Evolutionary conservation across 176 grass and related monocot genomes (phyloP).

Genomic region (Oryza nivara): DNA sequence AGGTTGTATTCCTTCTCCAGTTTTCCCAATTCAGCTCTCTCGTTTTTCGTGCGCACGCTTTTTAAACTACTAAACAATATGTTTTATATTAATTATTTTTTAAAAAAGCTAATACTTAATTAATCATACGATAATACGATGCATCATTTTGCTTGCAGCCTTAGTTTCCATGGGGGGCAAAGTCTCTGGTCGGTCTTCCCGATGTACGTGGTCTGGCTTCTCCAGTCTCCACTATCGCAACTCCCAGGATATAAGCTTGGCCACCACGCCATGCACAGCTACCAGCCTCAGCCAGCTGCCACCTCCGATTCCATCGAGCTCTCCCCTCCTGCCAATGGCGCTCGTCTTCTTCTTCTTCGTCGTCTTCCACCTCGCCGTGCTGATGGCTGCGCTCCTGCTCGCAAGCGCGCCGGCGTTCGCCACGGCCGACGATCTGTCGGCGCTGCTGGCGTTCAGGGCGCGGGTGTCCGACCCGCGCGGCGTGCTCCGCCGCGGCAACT

Average conservation of each 20-base stretch:
- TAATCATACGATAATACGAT: no score
- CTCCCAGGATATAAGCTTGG: neutral
- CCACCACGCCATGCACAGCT: neutral
- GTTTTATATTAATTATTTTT: no score
- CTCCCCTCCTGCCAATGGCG: conserved; percentile 2
- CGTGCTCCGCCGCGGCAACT: conserved; percentile 28
- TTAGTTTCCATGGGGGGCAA: neutral
- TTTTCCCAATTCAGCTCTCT: no score
- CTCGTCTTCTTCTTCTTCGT: neutral
- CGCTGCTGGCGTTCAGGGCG: conserved; percentile 38
- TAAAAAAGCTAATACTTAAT: no score
- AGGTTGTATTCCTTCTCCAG: no score
- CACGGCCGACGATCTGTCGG: conserved; percentile 8
- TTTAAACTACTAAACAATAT: no score
- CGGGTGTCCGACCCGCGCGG: conserved; percentile 13
- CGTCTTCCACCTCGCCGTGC: conserved; percentile 2
- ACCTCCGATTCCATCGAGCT: neutral
- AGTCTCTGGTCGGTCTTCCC: neutral
- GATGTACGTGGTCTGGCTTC: neutral
- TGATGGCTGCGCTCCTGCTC: neutral
- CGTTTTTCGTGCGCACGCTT: no score
- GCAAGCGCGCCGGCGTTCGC: no score
- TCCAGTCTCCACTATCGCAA: neutral
- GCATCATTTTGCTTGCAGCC: no score
- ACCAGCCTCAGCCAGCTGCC: neutral